Conservation (phyloP, 768 basidiomycete species). For the Boletus pseudo-olivaceus region DNA sequence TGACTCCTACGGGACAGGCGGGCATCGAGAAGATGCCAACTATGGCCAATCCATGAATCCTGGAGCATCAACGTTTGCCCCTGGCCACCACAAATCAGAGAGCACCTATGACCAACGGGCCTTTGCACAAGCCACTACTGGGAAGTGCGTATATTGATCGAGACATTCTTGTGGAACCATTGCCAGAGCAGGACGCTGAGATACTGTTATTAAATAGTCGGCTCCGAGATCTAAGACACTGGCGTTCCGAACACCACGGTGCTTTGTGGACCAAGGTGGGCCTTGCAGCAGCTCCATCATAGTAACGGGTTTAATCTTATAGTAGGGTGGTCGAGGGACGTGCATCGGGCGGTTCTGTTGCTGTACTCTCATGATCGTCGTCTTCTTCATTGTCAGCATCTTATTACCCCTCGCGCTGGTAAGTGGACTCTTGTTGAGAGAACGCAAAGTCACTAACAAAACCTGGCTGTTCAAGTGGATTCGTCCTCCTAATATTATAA, state of each 20-base stretch:
- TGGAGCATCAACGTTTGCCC: conserved; percentile 8
- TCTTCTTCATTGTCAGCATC: conserved; percentile 66
- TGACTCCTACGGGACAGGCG: conserved; percentile 23
- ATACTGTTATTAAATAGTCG: conserved; percentile 11
- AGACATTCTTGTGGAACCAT: not conserved
- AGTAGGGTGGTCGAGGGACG: conserved; percentile 55
- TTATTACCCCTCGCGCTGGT: conserved; percentile 67
- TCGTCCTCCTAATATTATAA: conserved; percentile 62
- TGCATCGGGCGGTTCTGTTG: conserved; percentile 71
- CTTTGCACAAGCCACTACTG: conserved; percentile 34
- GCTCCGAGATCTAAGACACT: conserved; percentile 40
- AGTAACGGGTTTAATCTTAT: not conserved
- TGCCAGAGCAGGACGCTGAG: conserved; percentile 1
- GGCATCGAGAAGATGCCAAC: conserved; percentile 39
- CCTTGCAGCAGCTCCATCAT: not conserved
- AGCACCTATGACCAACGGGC: conserved; percentile 40
- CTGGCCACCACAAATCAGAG: conserved; percentile 29
- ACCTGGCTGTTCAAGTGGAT: conserved; percentile 53
- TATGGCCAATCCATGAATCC: conserved; percentile 15
- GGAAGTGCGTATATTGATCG: conserved; percentile 27
- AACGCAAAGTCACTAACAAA: not conserved
- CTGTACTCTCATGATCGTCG: conserved; percentile 63
- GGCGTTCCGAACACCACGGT: conserved; percentile 56
- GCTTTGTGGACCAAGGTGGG: conserved; percentile 66
- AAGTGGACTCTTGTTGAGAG: conserved; percentile 21